Percentiles rank a stretch among this genome's conserved stretches.
phyloP scores from a whole-genome alignment of 2,329 filamentous ascomycete species.

The Fusarium sp. region DNA sequence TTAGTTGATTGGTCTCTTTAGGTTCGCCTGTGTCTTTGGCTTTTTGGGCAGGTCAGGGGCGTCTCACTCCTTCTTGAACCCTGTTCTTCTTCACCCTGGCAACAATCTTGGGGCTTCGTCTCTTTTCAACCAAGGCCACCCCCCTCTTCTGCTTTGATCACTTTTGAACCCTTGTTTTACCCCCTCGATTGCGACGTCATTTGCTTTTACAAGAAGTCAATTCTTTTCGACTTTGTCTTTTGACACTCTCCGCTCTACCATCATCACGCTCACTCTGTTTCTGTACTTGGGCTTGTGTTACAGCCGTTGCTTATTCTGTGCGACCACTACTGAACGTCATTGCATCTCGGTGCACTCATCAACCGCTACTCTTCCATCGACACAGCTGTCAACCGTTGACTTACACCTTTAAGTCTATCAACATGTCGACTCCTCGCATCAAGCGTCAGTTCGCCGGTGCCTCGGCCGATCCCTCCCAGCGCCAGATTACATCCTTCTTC shows the following conservation, averaged over 20 bases:
- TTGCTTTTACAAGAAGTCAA: not conserved
- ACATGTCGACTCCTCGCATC: constrained; percentile 68
- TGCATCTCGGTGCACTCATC: constrained; percentile 13
- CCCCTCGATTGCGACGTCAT: constrained; percentile 39
- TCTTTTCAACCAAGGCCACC: constrained; percentile 24
- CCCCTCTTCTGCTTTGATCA: constrained; percentile 24
- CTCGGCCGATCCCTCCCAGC: constrained; percentile 70
- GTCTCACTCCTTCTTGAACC: constrained; percentile 20
- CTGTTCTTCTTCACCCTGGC: constrained; percentile 35
- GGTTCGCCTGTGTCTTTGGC: constrained; percentile 25
- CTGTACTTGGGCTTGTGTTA: constrained; percentile 2
- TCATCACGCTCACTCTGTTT: constrained; percentile 11
- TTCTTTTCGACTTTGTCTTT: constrained; percentile 10
- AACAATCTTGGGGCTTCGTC: constrained; percentile 29
- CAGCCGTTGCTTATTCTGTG: constrained; percentile 12
- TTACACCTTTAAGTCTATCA: constrained; percentile 16
- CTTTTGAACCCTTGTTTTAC: constrained; percentile 38
- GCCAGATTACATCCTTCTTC: constrained; percentile 78
- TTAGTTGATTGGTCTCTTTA: constrained; percentile 26
- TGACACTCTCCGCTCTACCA: constrained; percentile 41
- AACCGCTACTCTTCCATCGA: constrained; percentile 2
- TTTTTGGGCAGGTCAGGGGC: constrained; percentile 11
- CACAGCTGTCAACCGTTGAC: not conserved
- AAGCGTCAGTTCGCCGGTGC: constrained; percentile 76
- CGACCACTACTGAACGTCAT: constrained; percentile 16